Conservation (phyloP, 805 yeast genomes). For the Yamadazyma ubonensis region DNA sequence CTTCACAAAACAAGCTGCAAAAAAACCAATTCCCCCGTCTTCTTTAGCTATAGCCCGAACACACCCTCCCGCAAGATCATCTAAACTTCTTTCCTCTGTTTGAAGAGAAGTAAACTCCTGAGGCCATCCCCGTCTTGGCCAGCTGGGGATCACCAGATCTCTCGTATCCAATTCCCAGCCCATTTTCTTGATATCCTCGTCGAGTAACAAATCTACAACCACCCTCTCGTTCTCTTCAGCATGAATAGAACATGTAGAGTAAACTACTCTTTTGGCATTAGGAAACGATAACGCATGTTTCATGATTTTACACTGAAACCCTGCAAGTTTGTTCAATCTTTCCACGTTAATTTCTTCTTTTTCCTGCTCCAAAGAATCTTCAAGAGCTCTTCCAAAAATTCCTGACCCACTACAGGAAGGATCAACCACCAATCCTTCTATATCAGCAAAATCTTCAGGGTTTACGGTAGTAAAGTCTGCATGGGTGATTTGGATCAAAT, state of each 20-base stretch:
- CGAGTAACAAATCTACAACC: slow-evolving; percentile 72
- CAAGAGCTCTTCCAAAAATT: slow-evolving; percentile 83
- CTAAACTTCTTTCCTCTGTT: slow-evolving; percentile 39
- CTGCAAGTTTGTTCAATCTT: slow-evolving; percentile 70
- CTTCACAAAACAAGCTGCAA: slow-evolving; percentile 85
- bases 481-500: slow-evolving; percentile 48
- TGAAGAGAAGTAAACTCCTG: slow-evolving; percentile 60
- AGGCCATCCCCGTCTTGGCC: slow-evolving; percentile 83
- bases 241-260: slow-evolving; percentile 94
- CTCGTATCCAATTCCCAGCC: slow-evolving; percentile 77
- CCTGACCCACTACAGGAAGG: slow-evolving; percentile 99
- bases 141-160: slow-evolving; percentile 66
- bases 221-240: slow-evolving; percentile 93
- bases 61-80: slow-evolving; percentile 73
- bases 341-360: slow-evolving; percentile 53
- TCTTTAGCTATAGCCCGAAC: slow-evolving; percentile 79
- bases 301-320: slow-evolving; percentile 85
- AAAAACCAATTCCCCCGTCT: slow-evolving; percentile 99
- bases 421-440: slow-evolving; percentile 84
- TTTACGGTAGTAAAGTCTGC: slow-evolving; percentile 66
- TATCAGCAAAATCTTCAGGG: slow-evolving; percentile 58
- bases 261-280: slow-evolving; percentile 71
- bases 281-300: slow-evolving; percentile 88
- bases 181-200: slow-evolving; percentile 54
- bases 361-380: slow-evolving; percentile 42